Base-by-base conservation (phyloP, 768 basidiomycete species). In the Calocera cornea region DNA sequence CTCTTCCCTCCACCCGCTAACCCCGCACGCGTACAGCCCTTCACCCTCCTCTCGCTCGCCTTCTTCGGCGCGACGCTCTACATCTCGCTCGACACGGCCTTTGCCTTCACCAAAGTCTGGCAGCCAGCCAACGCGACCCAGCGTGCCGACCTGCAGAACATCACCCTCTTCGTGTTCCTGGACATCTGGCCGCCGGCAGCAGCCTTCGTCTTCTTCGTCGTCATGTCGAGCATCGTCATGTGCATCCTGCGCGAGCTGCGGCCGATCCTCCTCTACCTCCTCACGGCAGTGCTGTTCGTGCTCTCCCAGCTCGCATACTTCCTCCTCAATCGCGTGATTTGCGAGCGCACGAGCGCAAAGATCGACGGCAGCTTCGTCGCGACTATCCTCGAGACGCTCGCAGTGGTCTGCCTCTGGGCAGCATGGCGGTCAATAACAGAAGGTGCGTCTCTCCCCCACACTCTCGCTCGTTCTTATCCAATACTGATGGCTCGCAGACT, bases 371-470 rank as follows among this genome's bases (percentile, higher is more conserved):
- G 88, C 1, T 95, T 97, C 75, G 75, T 97, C 29, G 88, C 90
- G 0, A 95, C 95, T 0, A 65, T 94, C 2, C 79, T 95, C 54
- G 91, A 95, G 74, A 90, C 90, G 0, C 86, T 83, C 0, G 78
- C 88, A 0, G 84, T 95, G 0, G 82, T 79, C 12, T 77, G 84
- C 2, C 69, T 95, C 22, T 93, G 84, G 75, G 74, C 86, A 17
- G 92, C 84, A n/a, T 95, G 94, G 94, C 80, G 81, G 76, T 87
- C 87, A 74, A 91, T 94, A 67, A 94, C 92, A 19, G 92, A 95
- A 85, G 90, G 90, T 87, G 68, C 64, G 83, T 78, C 2, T 11
- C 54, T 8, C 10, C 31, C 31, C 8, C 31, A 7, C 54, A 11
- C 31, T 27, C 31, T 29, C 54, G 7, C 54, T 10, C 7, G 2